Evolutionary conservation across 352 stramenopile species (phyloP), one percentile per base, ranked within the genome.

Genomic region (Pythium brassicae): DNA sequence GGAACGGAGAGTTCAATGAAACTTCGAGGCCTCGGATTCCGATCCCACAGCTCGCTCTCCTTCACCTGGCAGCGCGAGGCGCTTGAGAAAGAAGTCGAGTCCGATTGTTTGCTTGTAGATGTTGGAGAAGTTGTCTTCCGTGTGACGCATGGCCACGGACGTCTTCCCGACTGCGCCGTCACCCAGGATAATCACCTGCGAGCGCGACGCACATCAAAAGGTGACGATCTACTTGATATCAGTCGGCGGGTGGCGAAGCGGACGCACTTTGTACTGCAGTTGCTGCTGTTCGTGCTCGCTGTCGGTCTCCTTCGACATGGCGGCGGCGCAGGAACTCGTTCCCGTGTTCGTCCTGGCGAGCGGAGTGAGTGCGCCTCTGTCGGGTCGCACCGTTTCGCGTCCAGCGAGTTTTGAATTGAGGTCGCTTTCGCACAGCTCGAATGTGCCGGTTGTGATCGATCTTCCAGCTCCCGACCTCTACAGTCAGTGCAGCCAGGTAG

Each of bases 31-130:
- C n/a, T n/a, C n/a, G n/a, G n/a, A n/a, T n/a, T 11, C 32, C 32
- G 6, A 37, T 37, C 32, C 32, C 32, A 37, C 32, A 11, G 2
- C 32, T 37, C 32, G 32, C 2, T 37, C 32, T 47, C 20, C 22
- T 20, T 17, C 17, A 94, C 87, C 82, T 62, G 89, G 88, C 8
- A 98, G 75, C n/a, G 79, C 62, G 37, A 98, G 74, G 14, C 87
- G 78, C 66, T 98, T 97, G 39, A 98, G 85, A 59, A 98, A 98
- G 64, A 98, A 98, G 63, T 98, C 93, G 10, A 98, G 71, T 1
- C 93, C 92, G 50, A 98, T 97, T 7, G 92, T 98, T 71, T 98
- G 92, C 66, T 98, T 98, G 74, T 98, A 98, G 37, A 80, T 76
- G 57, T 96, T 86, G 40, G 84, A 94, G 65, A 98, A 98, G 55